phyloP scores from a whole-genome alignment of 495 filamentous ascomycete species.

The Penicillium coprophilum region DNA sequence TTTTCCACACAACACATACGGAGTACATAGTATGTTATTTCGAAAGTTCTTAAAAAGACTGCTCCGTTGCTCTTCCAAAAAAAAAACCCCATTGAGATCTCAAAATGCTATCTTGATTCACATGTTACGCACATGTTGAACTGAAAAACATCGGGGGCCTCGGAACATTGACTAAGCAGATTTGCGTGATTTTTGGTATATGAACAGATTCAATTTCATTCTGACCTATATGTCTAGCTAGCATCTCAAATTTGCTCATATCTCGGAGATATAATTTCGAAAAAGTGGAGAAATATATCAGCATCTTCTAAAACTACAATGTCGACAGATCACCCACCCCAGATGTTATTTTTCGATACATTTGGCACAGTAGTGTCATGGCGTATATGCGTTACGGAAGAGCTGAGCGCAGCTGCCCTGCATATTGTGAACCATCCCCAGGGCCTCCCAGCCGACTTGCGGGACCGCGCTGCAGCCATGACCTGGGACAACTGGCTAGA shows the following conservation, averaged over 20 bases:
- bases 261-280: not conserved
- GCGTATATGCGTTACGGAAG: constrained; percentile 58
- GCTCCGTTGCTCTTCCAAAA: too few relatives aligned
- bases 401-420: constrained; percentile 42
- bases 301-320: constrained; percentile 19
- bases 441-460: constrained; percentile 48
- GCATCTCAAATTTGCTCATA: not conserved
- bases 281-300: constrained; percentile 1
- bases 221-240: not conserved
- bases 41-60: too few relatives aligned
- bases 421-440: constrained; percentile 42
- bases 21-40: too few relatives aligned
- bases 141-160: too few relatives aligned
- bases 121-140: too few relatives aligned
- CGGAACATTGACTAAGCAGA: not conserved
- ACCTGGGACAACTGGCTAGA: constrained; percentile 56
- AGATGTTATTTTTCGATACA: constrained; percentile 60
- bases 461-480: constrained; percentile 49
- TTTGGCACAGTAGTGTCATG: constrained; percentile 81
- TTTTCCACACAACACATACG: too few relatives aligned
- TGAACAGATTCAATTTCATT: not conserved
- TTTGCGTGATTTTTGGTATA: not conserved
- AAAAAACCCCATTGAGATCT: too few relatives aligned
- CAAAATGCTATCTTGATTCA: too few relatives aligned
- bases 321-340: constrained; percentile 34